Percentiles rank a stretch among this genome's conserved stretches.
Evolutionary conservation across 345 rosid genomes (phyloP).

Genomic region (Corchorus olitorius): DNA sequence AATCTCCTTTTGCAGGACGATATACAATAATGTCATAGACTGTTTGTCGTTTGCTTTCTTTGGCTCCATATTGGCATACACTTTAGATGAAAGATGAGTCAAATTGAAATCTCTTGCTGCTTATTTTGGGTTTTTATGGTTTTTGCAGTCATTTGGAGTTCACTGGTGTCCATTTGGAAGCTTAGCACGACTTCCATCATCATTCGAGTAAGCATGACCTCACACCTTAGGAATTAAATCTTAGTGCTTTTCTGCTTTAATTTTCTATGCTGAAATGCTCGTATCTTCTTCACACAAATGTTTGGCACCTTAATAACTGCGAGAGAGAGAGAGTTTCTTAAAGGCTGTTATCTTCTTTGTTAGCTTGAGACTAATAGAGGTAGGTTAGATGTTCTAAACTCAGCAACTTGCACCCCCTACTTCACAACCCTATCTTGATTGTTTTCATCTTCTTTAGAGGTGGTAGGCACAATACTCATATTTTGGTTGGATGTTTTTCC

Average conservation of each 20-base stretch:
- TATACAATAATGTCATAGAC: neutral
- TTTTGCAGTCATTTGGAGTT: conserved; percentile 84
- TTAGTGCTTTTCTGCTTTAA: conserved; percentile 19
- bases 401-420: neutral
- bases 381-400: neutral
- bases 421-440: neutral
- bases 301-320: neutral
- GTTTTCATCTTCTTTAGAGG: neutral
- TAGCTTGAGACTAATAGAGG: too few species aligned
- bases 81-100: neutral
- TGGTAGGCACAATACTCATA: neutral
- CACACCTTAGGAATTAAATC: conserved; percentile 14
- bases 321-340: neutral
- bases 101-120: conserved; percentile 11
- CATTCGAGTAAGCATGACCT: conserved; percentile 66
- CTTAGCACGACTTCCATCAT: conserved; percentile 69
- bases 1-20: neutral
- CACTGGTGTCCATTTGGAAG: conserved; percentile 97
- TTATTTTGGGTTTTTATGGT: conserved; percentile 25
- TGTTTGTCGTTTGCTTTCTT: neutral
- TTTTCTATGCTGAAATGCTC: conserved; percentile 14
- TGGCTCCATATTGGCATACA: neutral
- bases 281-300: conserved; percentile 2
- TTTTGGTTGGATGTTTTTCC: neutral
- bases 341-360: conserved; percentile 5